Evolutionary conservation across 2,329 filamentous ascomycete species (phyloP), one percentile per base, ranked within the genome.

Genomic region (Orbilia quercus): DNA sequence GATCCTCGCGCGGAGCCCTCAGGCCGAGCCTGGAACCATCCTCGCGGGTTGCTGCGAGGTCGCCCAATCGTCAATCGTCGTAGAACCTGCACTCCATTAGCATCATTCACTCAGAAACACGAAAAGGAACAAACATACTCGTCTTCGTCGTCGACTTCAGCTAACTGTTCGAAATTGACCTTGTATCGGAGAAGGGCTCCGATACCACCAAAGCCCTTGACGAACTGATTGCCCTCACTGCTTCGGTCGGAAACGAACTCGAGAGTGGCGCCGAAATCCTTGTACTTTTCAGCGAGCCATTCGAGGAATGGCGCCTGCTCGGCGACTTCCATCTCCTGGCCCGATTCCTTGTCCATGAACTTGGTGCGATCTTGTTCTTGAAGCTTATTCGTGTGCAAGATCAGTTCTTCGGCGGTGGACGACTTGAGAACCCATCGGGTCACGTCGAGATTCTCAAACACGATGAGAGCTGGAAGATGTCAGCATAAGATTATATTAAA

Each of bases 91-190:
- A 62, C 20, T 5, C n/a, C 9, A 47, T 60, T 44, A 63, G 31
- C 11, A 47, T 25, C 28, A n/a, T 1, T 31, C 53, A n/a, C 23
- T 72, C 1, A 4, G 42, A 11, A 38, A 5, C 20, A 3, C 2
- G 36, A 11, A 31, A 20, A 14, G 14, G 31, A 45, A 38, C 42
- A 38, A 69, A 86, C 85, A 87, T 94, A 94, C 81, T 98, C 94
- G 82, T 93, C 90, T 81, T 95, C 91, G 82, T 96, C 93, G 80
- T 90, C 88, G 80, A 90, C 86, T 82, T 98, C 95, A 82, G 90
- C 90, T 82, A 99, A 87, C 83, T 99, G 96, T 84, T 99, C 96
- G 84, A 99, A 99, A 86, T 99, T 99, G 86, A 99, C 92, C 86
- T 97, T 97, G 89, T 99, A 99, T 78, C 95, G 92, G 81, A 99